Conservation (phyloP, 2,329 filamentous ascomycete genomes). For the Fusarium tanahbumbuense region DNA sequence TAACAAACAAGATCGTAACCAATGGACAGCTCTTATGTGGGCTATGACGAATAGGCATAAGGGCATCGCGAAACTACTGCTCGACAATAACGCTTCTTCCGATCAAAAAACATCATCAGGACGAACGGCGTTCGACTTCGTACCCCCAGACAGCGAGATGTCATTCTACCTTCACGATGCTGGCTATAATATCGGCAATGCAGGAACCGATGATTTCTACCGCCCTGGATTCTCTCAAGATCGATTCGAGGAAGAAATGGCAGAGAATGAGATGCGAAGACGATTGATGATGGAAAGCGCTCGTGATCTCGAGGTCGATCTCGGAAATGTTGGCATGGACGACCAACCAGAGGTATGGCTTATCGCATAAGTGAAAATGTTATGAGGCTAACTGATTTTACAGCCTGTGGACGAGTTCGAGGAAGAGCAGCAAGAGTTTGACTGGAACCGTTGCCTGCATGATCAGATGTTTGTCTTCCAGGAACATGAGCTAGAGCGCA, state of each 20-base stretch:
- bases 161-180: slow-evolving; percentile 95
- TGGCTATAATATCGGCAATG: slow-evolving; percentile 88
- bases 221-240: slow-evolving; percentile 92
- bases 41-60: slow-evolving; percentile 99
- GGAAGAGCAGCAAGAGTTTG: slow-evolving; percentile 92
- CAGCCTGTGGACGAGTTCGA: slow-evolving; percentile 81
- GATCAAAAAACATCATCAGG: slow-evolving; percentile 95
- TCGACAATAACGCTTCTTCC: slow-evolving; percentile 94
- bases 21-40: slow-evolving; percentile 99
- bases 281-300: slow-evolving; percentile 99
- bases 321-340: slow-evolving; percentile 95
- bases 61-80: slow-evolving; percentile 88
- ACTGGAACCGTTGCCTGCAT: slow-evolving; percentile 93
- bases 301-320: slow-evolving; percentile 93
- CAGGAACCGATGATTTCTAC: slow-evolving; percentile 90
- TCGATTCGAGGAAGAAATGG: slow-evolving; percentile 95
- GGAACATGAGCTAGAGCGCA: slow-evolving; percentile 89
- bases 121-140: slow-evolving; percentile 94
- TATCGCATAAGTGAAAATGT: background rate
- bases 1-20: slow-evolving; percentile 93
- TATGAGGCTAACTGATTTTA: slow-evolving; percentile 4
- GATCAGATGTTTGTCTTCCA: slow-evolving; percentile 99
- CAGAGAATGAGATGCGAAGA: slow-evolving; percentile 93
- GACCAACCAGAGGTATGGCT: slow-evolving; percentile 86
- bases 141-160: slow-evolving; percentile 94